phyloP scores from a whole-genome alignment of 2,329 filamentous ascomycete genomes.

The Trichoderma koningii region DNA sequence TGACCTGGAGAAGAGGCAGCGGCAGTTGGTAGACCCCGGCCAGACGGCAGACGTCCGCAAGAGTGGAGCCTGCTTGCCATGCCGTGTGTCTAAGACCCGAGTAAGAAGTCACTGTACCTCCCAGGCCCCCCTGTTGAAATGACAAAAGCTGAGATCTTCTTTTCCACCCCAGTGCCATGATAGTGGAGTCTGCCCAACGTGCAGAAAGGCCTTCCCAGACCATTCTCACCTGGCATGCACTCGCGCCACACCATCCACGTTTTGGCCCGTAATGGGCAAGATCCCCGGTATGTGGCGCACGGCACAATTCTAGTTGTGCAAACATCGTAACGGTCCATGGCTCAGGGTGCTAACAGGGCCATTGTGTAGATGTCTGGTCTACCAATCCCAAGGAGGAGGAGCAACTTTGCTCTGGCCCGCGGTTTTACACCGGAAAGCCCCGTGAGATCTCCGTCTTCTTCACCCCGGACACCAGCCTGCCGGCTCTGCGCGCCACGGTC shows the following conservation, averaged over 20 bases:
- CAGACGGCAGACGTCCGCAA: conserved; percentile 54
- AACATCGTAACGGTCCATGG: background rate
- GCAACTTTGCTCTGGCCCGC: conserved; percentile 39
- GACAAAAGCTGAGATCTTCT: conserved; percentile 35
- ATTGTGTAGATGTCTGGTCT: conserved; percentile 43
- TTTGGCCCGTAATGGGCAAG: conserved; percentile 44
- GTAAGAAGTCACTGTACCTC: conserved; percentile 43
- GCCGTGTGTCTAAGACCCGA: conserved; percentile 50
- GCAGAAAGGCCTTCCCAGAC: conserved; percentile 45
- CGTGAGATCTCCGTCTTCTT: conserved; percentile 44
- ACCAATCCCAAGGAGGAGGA: conserved; percentile 40
- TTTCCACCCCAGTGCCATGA: conserved; percentile 41
- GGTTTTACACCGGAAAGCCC: conserved; percentile 43
- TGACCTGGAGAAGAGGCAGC: conserved; percentile 41
- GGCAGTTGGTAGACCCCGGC: conserved; percentile 44
- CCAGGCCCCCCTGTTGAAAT: conserved; percentile 22
- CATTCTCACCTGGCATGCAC: conserved; percentile 46
- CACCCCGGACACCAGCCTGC: conserved; percentile 41
- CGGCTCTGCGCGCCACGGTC: conserved; percentile 44
- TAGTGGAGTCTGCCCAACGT: conserved; percentile 47
- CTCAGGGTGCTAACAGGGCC: conserved; percentile 31
- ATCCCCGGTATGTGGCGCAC: conserved; percentile 41
- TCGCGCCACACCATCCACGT: conserved; percentile 42
- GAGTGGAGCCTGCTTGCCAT: conserved; percentile 51
- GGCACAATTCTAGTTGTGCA: conserved; percentile 20